phyloP scores from a whole-genome alignment of 441 rosid species.

The Erodium texanum region DNA sequence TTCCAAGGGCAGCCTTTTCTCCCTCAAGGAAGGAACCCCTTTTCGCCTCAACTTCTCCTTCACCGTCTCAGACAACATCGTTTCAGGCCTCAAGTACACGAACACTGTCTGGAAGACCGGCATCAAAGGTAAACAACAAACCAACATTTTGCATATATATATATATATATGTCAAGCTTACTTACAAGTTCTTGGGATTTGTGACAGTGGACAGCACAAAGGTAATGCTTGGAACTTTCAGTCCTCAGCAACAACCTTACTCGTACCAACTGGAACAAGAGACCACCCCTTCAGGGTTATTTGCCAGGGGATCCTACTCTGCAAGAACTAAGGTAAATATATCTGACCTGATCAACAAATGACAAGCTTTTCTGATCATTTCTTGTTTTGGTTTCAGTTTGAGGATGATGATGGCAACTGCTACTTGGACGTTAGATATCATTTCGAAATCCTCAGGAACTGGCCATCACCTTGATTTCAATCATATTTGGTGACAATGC shows the following conservation, averaged over 20 bases:
- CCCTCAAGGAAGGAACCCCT: conserved; percentile 38
- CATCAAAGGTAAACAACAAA: conserved; percentile 29
- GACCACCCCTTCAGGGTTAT: conserved; percentile 43
- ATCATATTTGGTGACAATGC: not conserved
- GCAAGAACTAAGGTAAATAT: conserved; percentile 52
- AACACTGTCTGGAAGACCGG: conserved; percentile 52
- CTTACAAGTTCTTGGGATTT: not conserved
- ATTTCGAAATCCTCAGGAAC: conserved; percentile 22
- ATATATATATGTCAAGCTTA: too few species aligned
- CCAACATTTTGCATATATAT: too few species aligned
- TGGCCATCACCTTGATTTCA: conserved; percentile 18
- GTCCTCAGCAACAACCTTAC: conserved; percentile 43
- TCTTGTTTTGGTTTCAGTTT: conserved; percentile 8
- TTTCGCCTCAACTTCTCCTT: conserved; percentile 39
- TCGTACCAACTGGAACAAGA: conserved; percentile 42
- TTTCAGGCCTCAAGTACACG: conserved; percentile 39
- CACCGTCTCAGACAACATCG: conserved; percentile 34
- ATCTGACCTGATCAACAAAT: not conserved
- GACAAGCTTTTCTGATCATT: not conserved
- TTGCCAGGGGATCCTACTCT: conserved; percentile 46
- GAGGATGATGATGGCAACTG: conserved; percentile 23
- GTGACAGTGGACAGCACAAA: conserved; percentile 41
- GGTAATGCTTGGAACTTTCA: conserved; percentile 43
- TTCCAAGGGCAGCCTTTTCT: conserved; percentile 29
- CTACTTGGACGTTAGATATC: conserved; percentile 22